Evolutionary conservation across 2,329 filamentous ascomycete genomes (phyloP).

Genomic region (Tolypocladium endophyticum): DNA sequence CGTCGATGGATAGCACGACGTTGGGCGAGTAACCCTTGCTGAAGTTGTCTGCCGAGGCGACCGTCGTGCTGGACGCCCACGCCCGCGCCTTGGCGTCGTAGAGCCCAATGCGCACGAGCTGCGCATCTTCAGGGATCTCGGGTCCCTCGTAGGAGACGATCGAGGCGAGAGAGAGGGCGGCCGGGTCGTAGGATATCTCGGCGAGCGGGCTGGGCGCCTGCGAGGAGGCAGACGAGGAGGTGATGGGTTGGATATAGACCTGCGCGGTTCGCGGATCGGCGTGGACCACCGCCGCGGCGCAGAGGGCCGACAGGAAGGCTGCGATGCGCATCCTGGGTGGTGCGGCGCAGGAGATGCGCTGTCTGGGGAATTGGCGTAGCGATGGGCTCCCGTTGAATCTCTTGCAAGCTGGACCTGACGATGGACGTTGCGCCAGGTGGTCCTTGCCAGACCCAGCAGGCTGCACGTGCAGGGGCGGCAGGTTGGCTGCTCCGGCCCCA

Average conservation of each 20-base stretch:
- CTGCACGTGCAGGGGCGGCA: neutral
- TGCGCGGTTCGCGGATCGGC: constrained; percentile 34
- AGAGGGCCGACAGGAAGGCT: constrained; percentile 29
- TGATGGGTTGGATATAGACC: constrained; percentile 44
- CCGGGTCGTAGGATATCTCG: constrained; percentile 43
- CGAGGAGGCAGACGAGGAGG: constrained; percentile 15
- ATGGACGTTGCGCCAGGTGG: neutral
- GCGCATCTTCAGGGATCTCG: constrained; percentile 32
- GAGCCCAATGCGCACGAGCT: constrained; percentile 47
- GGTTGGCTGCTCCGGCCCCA: neutral
- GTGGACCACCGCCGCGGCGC: constrained; percentile 27
- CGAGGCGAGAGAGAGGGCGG: constrained; percentile 30
- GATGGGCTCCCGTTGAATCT: neutral
- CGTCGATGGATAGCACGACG: constrained; percentile 41
- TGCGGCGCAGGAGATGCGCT: neutral
- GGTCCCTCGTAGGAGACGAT: constrained; percentile 47
- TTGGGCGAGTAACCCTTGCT: constrained; percentile 50
- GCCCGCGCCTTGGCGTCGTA: constrained; percentile 35
- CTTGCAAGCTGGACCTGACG: neutral
- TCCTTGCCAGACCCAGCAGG: neutral
- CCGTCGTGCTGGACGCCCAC: constrained; percentile 47
- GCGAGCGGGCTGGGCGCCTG: constrained; percentile 34
- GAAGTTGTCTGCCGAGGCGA: constrained; percentile 46
- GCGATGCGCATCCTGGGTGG: constrained; percentile 28
- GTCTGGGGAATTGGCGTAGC: neutral